Conservation (phyloP, 768 basidiomycete species). For the Leccinum truebloodii region DNA sequence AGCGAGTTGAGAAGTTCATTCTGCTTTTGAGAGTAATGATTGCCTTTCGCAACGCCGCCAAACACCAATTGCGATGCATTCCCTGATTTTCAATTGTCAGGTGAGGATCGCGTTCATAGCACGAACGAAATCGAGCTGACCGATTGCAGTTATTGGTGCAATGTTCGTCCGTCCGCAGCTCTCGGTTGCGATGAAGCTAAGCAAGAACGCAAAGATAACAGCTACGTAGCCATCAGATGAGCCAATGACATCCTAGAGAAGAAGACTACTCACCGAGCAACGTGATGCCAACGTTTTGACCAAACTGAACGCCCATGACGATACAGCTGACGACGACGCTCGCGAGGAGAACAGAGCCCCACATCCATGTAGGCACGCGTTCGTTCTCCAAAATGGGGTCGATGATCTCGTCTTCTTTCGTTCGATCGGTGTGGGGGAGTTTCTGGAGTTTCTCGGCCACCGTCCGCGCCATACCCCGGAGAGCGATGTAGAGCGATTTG, state of each 20-base stretch:
- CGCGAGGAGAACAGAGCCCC: neutral
- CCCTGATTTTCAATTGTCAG: neutral
- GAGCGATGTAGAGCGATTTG: neutral
- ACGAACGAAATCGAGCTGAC: neutral
- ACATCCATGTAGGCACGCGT: neutral
- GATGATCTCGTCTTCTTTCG: neutral
- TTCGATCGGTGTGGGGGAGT: neutral
- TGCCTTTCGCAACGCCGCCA: neutral
- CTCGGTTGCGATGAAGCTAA: slow-evolving; percentile 1
- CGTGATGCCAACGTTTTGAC: neutral
- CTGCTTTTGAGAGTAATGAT: neutral
- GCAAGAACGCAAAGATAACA: neutral
- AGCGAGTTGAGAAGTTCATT: slow-evolving; percentile 2
- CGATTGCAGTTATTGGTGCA: neutral
- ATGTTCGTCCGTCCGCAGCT: slow-evolving; percentile 1
- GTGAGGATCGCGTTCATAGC: neutral
- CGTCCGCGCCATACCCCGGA: neutral
- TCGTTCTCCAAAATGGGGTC: neutral
- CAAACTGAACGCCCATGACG: slow-evolving; percentile 1
- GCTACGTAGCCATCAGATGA: neutral
- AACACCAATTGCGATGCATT: slow-evolving; percentile 3
- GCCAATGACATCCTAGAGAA: neutral
- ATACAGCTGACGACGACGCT: neutral
- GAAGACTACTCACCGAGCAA: neutral
- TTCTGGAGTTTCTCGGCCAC: neutral